Conservation (phyloP, 2,329 filamentous ascomycete species). For the Knufia fluminis region DNA sequence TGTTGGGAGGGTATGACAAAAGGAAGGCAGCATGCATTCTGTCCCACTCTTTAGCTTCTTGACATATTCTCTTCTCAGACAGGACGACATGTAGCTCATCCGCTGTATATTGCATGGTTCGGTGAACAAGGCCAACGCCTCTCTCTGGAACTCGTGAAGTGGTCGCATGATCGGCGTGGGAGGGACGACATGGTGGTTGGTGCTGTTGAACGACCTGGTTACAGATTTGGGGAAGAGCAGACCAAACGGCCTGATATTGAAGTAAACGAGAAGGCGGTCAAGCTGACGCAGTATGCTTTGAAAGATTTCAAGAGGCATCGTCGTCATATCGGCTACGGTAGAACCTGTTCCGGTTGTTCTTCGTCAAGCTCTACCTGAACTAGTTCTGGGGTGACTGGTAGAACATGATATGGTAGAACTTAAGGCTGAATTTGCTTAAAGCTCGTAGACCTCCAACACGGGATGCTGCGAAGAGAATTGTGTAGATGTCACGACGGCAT, state of each 20-base stretch:
- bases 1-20: slow-evolving; percentile 52
- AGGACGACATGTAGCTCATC: slow-evolving; percentile 36
- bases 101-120: slow-evolving; percentile 25
- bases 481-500: background rate
- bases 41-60: slow-evolving; percentile 47
- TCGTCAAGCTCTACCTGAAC: background rate
- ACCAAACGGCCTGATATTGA: slow-evolving; percentile 20
- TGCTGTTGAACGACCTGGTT: background rate
- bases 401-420: background rate
- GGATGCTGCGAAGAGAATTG: background rate
- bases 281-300: slow-evolving; percentile 23
- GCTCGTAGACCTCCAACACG: background rate
- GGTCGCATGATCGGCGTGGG: slow-evolving; percentile 16
- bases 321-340: background rate
- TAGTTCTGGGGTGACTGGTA: background rate
- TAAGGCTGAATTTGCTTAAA: background rate
- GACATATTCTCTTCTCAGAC: slow-evolving; percentile 43
- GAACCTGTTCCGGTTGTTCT: background rate
- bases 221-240: background rate
- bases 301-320: slow-evolving; percentile 12
- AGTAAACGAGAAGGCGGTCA: slow-evolving; percentile 34
- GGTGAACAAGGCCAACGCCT: slow-evolving; percentile 28
- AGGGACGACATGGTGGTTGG: slow-evolving; percentile 15
- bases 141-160: slow-evolving; percentile 28
- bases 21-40: slow-evolving; percentile 57